phyloP scores from a whole-genome alignment of 306 rosid species.

The Cyamopsis tetragonoloba region DNA sequence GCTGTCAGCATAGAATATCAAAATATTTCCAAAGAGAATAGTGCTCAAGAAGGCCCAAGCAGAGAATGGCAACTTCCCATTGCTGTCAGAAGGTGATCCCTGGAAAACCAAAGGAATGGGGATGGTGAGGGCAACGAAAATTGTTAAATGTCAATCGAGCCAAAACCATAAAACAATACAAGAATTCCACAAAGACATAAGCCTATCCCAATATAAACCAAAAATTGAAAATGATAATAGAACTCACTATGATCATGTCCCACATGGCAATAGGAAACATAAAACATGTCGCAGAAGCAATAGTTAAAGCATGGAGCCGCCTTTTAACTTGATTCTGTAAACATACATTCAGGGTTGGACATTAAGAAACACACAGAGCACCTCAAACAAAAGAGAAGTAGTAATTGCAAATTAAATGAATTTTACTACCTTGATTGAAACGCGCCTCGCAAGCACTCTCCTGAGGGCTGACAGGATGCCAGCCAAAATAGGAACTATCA shows the following conservation, averaged over 20 bases:
- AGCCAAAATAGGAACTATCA: constrained; percentile 77
- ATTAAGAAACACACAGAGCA: constrained; percentile 10
- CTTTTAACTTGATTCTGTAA: constrained; percentile 94
- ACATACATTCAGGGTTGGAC: constrained; percentile 25
- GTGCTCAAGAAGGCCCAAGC: constrained; percentile 92
- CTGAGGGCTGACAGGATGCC: constrained; percentile 87
- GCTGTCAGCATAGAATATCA: constrained; percentile 87
- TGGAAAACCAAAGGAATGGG: constrained; percentile 28
- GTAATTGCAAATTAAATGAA: constrained; percentile 22
- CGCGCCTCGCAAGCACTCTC: constrained; percentile 91
- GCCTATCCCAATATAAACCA: constrained; percentile 14
- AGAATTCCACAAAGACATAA: constrained; percentile 12
- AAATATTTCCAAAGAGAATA: constrained; percentile 73
- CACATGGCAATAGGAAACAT: constrained; percentile 98
- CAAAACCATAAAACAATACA: constrained; percentile 7
- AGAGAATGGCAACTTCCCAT: constrained; percentile 73
- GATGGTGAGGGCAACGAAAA: not conserved
- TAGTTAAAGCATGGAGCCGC: constrained; percentile 87
- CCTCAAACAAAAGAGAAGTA: constrained; percentile 15
- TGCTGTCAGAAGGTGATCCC: constrained; percentile 82
- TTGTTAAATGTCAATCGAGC: not conserved
- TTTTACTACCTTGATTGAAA: constrained; percentile 81
- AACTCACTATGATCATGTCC: constrained; percentile 86
- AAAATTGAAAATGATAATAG: not conserved
- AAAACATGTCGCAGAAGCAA: constrained; percentile 96